Evolutionary conservation across 2,329 filamentous ascomycete species (phyloP), one percentile per base, ranked within the genome.

Genomic region (Torrubiella hemipterigena): DNA sequence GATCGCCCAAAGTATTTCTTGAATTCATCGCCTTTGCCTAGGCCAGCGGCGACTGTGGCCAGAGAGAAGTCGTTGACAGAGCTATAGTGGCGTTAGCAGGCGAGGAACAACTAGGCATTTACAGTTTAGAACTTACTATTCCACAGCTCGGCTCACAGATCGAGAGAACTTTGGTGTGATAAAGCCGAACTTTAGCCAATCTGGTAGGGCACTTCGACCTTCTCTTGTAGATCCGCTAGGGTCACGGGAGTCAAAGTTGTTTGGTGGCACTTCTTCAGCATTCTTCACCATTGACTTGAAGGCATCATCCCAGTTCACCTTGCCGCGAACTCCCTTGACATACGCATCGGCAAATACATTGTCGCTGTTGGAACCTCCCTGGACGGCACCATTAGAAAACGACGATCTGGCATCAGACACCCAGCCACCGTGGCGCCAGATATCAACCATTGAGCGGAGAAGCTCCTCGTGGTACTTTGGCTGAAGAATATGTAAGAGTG

Each of bases 321-420:
- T 56, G 5, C 73, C 75, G 10, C 65, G 59, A 3, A 82, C 65
- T 1, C 76, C 75, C 48, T 83, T 83, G 18, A 81, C 65, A 38
- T 72, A 83, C 0, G 78, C 79, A 44, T 84, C 79, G 3, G 78
- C 78, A 12, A 84, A 66, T 4, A 84, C 67, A 34, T 79, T 82
- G 47, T 84, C 78, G 4, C 71, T 69, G 43, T 82, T 82, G 10
- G 69, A 77, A 7, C 79, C 79, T 9, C 76, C 78, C 47, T 83
- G 78, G 0, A 73, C 70, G 12, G 71, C 69, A 8, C 79, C 79
- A 38, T 81, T 83, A 55, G 61, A 78, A 50, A 81, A 76, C 2
- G 71, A 78, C 0, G 74, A 80, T 9, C 77, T 68, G 0, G 63
- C 77, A 42, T 81, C 76, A 1, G 76, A 75, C 45, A 79, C 58